Conservation (phyloP, 306 rosid species). For the Vicia faba region DNA sequence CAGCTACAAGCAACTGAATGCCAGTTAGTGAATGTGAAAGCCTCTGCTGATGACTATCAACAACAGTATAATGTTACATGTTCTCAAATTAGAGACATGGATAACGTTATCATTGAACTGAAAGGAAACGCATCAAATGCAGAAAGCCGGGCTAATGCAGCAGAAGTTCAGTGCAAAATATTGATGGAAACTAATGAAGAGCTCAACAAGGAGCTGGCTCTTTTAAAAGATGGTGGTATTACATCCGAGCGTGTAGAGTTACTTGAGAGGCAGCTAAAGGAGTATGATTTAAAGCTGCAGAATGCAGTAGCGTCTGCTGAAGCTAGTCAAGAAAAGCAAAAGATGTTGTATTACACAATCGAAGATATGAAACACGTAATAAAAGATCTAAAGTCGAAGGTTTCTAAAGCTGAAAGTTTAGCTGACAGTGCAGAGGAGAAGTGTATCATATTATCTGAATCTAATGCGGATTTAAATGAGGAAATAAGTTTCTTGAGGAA, state of each 20-base stretch:
- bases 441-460: constrained; percentile 69
- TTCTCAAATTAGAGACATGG: constrained; percentile 46
- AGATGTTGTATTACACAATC: constrained; percentile 62
- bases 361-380: constrained; percentile 81
- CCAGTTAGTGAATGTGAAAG: constrained; percentile 48
- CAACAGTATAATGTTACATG: constrained; percentile 38
- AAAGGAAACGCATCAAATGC: constrained; percentile 46
- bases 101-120: constrained; percentile 41
- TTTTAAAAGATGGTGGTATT: constrained; percentile 42
- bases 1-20: constrained; percentile 56
- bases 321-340: constrained; percentile 86
- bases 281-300: constrained; percentile 59
- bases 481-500: constrained; percentile 66
- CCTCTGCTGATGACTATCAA: constrained; percentile 50
- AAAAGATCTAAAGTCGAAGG: constrained; percentile 68
- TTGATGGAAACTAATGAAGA: constrained; percentile 45
- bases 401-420: constrained; percentile 67
- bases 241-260: constrained; percentile 48
- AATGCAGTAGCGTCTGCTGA: constrained; percentile 79
- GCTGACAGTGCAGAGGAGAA: constrained; percentile 79
- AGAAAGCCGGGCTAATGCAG: constrained; percentile 52
- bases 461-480: constrained; percentile 66
- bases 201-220: constrained; percentile 50
- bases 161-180: constrained; percentile 48
- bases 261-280: constrained; percentile 63